phyloP scores from a whole-genome alignment of 2,329 filamentous ascomycete species.

The Paracamarosporium sp. region DNA sequence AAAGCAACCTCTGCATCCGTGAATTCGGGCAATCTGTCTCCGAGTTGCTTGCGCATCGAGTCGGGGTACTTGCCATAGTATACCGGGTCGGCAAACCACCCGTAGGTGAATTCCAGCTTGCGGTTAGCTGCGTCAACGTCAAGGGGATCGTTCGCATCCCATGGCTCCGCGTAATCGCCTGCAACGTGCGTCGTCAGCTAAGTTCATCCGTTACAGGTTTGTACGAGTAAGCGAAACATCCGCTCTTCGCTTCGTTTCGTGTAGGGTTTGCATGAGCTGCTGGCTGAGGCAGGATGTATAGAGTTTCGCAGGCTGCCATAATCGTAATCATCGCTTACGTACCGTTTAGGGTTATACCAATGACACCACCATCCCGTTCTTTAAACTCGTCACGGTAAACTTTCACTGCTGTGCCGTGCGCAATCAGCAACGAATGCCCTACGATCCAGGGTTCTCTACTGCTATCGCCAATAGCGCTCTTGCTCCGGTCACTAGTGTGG shows the following conservation, averaged over 20 bases:
- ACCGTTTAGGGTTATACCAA: slow-evolving; percentile 88
- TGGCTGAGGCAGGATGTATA: slow-evolving; percentile 20
- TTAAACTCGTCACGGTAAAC: slow-evolving; percentile 85
- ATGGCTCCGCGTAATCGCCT: slow-evolving; percentile 60
- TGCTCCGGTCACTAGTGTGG: slow-evolving; percentile 76
- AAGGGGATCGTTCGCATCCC: slow-evolving; percentile 16
- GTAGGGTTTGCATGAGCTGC: slow-evolving; percentile 20
- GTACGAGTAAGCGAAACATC: not conserved
- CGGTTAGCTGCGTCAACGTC: slow-evolving; percentile 38
- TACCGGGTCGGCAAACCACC: slow-evolving; percentile 46
- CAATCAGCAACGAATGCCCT: slow-evolving; percentile 80
- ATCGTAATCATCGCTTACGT: slow-evolving; percentile 34
- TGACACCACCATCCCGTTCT: slow-evolving; percentile 72
- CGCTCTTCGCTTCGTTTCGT: not conserved
- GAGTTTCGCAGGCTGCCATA: slow-evolving; percentile 18
- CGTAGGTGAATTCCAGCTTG: slow-evolving; percentile 52
- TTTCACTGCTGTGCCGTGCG: slow-evolving; percentile 82
- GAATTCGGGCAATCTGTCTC: slow-evolving; percentile 47
- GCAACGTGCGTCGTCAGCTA: slow-evolving; percentile 21
- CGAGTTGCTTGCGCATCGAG: slow-evolving; percentile 46
- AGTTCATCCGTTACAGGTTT: not conserved
- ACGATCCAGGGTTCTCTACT: slow-evolving; percentile 81
- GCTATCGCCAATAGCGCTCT: slow-evolving; percentile 75
- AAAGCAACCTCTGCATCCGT: slow-evolving; percentile 50
- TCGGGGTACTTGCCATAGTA: slow-evolving; percentile 47